These are phyloP conservation scores for Trichoderma citrinoviride DNA, from an alignment of 2,329 filamentous ascomycete genomes.

Conservation along the genomic window DNA sequence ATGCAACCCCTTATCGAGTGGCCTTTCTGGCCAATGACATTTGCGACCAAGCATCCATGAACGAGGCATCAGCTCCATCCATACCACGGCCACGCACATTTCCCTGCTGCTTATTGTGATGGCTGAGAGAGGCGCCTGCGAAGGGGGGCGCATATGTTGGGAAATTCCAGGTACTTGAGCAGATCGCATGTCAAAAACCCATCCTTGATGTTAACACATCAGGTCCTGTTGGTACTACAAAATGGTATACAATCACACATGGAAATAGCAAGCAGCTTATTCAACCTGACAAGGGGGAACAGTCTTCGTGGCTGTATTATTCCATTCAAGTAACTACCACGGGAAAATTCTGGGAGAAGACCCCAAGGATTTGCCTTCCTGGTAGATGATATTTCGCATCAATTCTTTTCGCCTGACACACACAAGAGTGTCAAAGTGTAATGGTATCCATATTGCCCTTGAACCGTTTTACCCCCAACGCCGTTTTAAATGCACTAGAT, in stretches of 20 bases:
- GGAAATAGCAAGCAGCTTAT: neutral
- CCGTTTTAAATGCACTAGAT: conserved; percentile 36
- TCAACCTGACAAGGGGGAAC: conserved; percentile 28
- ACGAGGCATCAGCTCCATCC: neutral
- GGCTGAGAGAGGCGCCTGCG: neutral
- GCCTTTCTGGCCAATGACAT: neutral
- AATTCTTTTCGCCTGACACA: conserved; percentile 32
- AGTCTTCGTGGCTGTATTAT: conserved; percentile 39
- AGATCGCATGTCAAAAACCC: neutral
- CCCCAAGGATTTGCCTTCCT: conserved; percentile 24
- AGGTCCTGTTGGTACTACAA: too few relatives aligned
- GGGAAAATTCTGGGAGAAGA: conserved; percentile 2
- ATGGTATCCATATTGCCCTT: conserved; percentile 39
- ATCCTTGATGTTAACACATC: too few relatives aligned
- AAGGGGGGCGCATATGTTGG: too few relatives aligned
- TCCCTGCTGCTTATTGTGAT: neutral
- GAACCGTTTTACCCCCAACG: conserved; percentile 44
- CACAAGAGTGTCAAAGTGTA: conserved; percentile 29
- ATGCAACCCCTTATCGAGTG: neutral
- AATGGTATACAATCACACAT: neutral
- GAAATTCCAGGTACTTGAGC: neutral
- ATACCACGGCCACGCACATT: neutral
- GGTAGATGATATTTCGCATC: conserved; percentile 27
- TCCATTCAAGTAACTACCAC: conserved; percentile 34
- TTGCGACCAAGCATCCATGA: neutral